Conservation (phyloP, 257 asterid species). For the Solanum bulbocastanum region DNA sequence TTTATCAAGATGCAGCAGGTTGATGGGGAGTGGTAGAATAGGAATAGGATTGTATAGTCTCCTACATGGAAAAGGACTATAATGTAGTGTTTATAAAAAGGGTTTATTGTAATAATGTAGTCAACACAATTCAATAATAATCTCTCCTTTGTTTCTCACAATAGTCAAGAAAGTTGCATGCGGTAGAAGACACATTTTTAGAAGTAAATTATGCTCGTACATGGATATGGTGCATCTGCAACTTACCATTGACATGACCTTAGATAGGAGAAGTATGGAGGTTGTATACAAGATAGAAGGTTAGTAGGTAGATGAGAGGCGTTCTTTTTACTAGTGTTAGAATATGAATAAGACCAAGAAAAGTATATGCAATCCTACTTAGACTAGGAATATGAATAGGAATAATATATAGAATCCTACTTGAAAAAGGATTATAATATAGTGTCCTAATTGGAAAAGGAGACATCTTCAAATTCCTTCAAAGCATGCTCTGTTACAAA, state of each 20-base stretch:
- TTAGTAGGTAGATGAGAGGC: not conserved
- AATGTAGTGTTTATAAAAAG: not conserved
- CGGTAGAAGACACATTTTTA: not conserved
- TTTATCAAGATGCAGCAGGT: not conserved
- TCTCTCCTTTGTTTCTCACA: not conserved
- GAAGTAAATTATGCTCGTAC: not conserved
- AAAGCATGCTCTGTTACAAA: not conserved
- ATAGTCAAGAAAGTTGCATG: not conserved
- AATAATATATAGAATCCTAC: not conserved
- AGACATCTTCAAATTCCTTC: not conserved
- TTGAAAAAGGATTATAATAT: too few species aligned
- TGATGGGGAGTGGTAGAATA: not conserved
- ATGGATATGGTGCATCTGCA: not conserved
- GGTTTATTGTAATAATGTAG: not conserved
- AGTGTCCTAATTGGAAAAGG: not conserved
- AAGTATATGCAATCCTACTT: not conserved
- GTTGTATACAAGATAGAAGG: not conserved
- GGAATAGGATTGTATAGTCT: not conserved
- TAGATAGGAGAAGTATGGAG: not conserved
- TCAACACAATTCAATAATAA: not conserved
- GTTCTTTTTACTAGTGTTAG: not conserved
- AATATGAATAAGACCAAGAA: not conserved
- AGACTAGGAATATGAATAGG: not conserved
- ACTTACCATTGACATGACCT: not conserved
- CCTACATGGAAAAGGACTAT: not conserved